Base-by-base conservation (phyloP, 345 rosid species). In the Geranium brycei region DNA sequence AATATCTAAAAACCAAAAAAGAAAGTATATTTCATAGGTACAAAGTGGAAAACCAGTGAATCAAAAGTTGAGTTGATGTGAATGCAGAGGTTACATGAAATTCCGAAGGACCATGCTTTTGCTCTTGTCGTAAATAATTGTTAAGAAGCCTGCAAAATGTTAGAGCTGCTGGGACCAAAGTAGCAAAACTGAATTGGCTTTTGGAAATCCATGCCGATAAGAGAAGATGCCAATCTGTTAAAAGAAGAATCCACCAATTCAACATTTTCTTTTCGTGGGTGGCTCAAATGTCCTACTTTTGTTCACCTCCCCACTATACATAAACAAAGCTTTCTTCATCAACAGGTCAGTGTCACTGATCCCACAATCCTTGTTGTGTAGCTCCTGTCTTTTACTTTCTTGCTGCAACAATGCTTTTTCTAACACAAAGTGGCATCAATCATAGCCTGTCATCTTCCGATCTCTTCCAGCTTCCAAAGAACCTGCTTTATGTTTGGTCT, bases 401-500 rank as follows among this genome's bases (percentile, higher is more conserved):
- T 19, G 7, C 31, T 15, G 8, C 65, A 28, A 17, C 3, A 17
- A 17, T 17, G 61, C 14, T 17, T 16, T 7, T 1, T 5, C 6
- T 57, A 14, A 5, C 1, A 1, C 60, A n/a, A 57, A 57, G 23
- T 7, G 23, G 1, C 28, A 23, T 23, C 60, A 14, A n/a, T 17
- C 17, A 18, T 5, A 15, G 4, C 15, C 31, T 19, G 19, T 72
- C 67, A 82, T 74, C 70, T 82, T 57, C 75, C 79, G 17, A 89
- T 79, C 66, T 85, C 97, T 74, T 83, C 91, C 5, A 92, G 93
- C 78, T 78, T 87, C 77, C 62, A 55, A 30, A 83, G 69, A 17
- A 86, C 81, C 80, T 87, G 93, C 64, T 77, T 84, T 6, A 73
- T 80, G 66, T 66, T 85, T 3, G 97, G 97, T 60, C 98, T 82